Evolutionary conservation across 2,329 filamentous ascomycete species (phyloP), one percentile per base, ranked within the genome.

Genomic region (Pseudogymnoascus sp.): DNA sequence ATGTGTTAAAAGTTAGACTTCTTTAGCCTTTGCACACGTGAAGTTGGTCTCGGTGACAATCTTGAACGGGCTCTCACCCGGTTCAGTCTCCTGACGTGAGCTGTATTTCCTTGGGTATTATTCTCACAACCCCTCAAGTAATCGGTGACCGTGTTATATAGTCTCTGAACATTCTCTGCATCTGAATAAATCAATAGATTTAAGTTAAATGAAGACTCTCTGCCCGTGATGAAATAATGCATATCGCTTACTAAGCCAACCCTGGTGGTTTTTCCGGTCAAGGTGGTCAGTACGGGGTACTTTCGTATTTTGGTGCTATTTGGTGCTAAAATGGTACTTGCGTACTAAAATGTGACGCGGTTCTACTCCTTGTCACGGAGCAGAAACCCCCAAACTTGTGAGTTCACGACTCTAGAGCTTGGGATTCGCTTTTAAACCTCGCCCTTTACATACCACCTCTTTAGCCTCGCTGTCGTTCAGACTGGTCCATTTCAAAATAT

Each of bases 271-370:
- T 45, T 42, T 42, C 36, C 62, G 25, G 59, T 28, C 33, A 60
- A 60, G 19, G 33, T 41, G 58, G 58, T 36, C 58, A 38, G 58
- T 41, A 55, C n/a, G 45, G 45, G 45, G 45, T 55, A 55, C 25
- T 55, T 49, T 12, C 25, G 30, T 33, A 33, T 1, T 19, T 19
- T 19, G 19, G 4, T n/a, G 11, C 6, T 49, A 2, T 19, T 30
- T n/a, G 25, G 41, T 55, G 45, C 45, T 55, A 55, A 55, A 55
- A 33, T 60, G 58, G 58, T 41, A 38, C 58, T 59, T 41, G 52
- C 38, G 58, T 22, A 35, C 38, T 60, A 60, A 60, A 60, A 41
- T 41, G 58, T 41, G 58, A 60, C 58, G 58, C 33, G 58, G 49
- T 55, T 55, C 49, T 55, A 55, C 49, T 55, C 49, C 45, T 55